These are phyloP conservation scores for Daldinia caldariorum DNA, from an alignment of 495 filamentous ascomycete genomes.

Conservation along the genomic window DNA sequence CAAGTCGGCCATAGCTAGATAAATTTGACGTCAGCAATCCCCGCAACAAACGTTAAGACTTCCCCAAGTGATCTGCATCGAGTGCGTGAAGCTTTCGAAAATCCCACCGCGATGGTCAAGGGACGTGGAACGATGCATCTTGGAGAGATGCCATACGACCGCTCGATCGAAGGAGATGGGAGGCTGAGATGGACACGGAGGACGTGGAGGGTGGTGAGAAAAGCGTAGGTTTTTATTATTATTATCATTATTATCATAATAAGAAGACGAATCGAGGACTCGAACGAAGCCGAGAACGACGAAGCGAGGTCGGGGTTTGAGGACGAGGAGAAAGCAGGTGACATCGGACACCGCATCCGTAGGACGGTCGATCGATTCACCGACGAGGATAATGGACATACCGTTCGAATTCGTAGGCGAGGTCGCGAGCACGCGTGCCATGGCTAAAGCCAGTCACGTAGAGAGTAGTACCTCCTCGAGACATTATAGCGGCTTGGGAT, in stretches of 20 bases:
- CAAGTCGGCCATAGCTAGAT: constrained; percentile 93
- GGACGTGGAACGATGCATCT: constrained; percentile 50
- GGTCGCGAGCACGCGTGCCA: constrained; percentile 98
- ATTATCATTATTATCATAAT: too few relatives aligned
- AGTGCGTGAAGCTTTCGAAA: constrained; percentile 43
- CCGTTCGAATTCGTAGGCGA: constrained; percentile 93
- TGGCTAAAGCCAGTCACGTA: constrained; percentile 98
- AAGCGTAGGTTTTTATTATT: constrained; percentile 40
- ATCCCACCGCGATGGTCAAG: constrained; percentile 48
- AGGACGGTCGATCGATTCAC: constrained; percentile 50
- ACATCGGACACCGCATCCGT: constrained; percentile 50
- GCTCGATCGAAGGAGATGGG: constrained; percentile 61
- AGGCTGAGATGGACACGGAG: constrained; percentile 54
- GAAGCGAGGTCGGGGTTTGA: constrained; percentile 44
- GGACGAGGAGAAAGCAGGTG: constrained; percentile 48
- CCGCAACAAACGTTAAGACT: constrained; percentile 44
- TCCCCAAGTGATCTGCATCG: constrained; percentile 45
- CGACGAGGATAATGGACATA: constrained; percentile 70
- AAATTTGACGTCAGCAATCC: constrained; percentile 53
- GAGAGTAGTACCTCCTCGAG: constrained; percentile 91
- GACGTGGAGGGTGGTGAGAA: constrained; percentile 49
- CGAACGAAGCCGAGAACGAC: constrained; percentile 52
- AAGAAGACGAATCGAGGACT: constrained; percentile 53
- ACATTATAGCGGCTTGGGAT: constrained; percentile 67
- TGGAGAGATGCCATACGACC: constrained; percentile 57